Evolutionary conservation across 805 yeast species (phyloP), one percentile per base, ranked within the genome.

Genomic region (Saturnispora gosingensis): DNA sequence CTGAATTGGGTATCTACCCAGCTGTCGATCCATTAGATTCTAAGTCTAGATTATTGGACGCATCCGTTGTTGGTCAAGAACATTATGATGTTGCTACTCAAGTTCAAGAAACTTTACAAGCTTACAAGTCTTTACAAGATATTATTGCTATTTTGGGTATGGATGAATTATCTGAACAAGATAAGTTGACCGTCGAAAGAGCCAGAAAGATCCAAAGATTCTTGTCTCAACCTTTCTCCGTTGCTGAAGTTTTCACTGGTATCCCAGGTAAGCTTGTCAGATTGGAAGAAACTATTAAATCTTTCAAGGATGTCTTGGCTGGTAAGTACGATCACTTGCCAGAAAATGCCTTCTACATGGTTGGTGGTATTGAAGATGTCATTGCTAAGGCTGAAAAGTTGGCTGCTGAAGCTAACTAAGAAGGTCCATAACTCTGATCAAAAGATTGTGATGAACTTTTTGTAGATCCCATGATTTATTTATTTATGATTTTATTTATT

Each of bases 11-110:
- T 90, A 93, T 93, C 75, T 93, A 93, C 89, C 99, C 99, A 73
- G 99, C 99, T 72, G 99, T 93, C 82, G 99, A 93, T 79, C 99
- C 99, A 71, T 86, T 93, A 75, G 99, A 91, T 80, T 93, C 99
- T 71, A 91, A 86, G 78, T 93, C 98, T 58, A 89, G 99, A 84
- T 85, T 93, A 73, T 85, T 93, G 72, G 99, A 93, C 74, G 96
- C 84, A 69, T 69, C 96, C 60, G 93, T 93, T 70, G 97, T 93
- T 67, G 99, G 99, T 76, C 86, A 88, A 77, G 99, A 93, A 81
- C 99, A 93, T 81, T 93, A 93, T 79, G 85, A 84, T 65, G 88
- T 85, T 72, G 99, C 99, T 60, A 78, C 95, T 65, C 70, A 76
- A 67, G 99, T 93, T 64, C 99, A 93, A 82, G 93, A 90, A 80